phyloP scores from a whole-genome alignment of 305 asterid genomes.

The Solanum hybrid region DNA sequence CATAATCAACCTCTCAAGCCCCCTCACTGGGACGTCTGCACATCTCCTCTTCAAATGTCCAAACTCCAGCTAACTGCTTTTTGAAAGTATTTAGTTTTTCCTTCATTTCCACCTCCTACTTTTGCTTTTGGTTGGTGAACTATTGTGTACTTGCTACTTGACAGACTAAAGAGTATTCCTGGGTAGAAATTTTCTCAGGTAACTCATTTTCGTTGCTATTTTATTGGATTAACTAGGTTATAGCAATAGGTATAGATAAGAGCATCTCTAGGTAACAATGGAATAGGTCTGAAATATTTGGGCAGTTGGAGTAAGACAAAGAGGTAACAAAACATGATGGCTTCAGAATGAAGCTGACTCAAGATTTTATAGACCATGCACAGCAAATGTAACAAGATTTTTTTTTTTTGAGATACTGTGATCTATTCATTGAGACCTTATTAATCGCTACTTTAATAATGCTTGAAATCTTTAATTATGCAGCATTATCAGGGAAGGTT shows the following conservation, averaged over 20 bases:
- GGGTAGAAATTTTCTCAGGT: background rate
- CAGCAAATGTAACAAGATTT: background rate
- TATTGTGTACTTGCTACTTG: background rate
- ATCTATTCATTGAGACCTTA: slow-evolving; percentile 22
- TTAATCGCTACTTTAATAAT: slow-evolving; percentile 31
- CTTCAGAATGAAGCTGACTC: background rate
- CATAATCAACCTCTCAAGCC: background rate
- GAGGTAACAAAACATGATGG: background rate
- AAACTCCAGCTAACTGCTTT: background rate
- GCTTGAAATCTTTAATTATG: slow-evolving; percentile 55
- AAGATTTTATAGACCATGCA: background rate
- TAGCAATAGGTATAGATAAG: background rate
- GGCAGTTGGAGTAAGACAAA: background rate
- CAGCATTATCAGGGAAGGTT: slow-evolving; percentile 94
- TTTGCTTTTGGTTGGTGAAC: background rate
- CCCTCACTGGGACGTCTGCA: background rate
- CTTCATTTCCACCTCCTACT: background rate
- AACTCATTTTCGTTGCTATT: background rate
- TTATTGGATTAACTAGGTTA: background rate
- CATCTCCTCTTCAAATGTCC: background rate
- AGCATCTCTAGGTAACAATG: background rate
- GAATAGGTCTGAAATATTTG: background rate
- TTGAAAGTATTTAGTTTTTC: background rate
- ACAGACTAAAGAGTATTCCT: background rate
- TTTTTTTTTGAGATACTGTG: background rate